Conservation (phyloP, 208 protist species). For the Crithidia fasciculata region DNA sequence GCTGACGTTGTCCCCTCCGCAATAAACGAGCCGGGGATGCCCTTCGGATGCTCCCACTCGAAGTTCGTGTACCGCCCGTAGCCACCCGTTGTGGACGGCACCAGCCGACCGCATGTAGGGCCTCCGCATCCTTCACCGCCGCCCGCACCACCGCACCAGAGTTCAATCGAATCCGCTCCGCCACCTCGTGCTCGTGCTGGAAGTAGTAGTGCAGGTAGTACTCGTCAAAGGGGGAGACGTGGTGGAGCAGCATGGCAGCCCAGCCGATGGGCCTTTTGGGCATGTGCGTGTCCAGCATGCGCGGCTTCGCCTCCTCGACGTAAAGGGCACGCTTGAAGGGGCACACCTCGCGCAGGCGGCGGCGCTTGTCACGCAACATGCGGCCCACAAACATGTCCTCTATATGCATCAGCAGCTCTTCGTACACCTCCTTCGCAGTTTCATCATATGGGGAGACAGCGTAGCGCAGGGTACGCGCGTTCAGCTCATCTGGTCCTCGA, state of each 20-base stretch:
- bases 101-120: neutral
- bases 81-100: neutral
- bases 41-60: neutral
- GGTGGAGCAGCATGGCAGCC: slow-evolving; percentile 16
- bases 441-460: neutral
- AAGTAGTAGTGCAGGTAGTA: slow-evolving; percentile 28
- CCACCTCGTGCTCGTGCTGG: slow-evolving; percentile 12
- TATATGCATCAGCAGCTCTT: neutral
- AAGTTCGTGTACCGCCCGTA: neutral
- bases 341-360: neutral
- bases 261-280: neutral
- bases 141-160: neutral
- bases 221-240: neutral
- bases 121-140: neutral
- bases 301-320: slow-evolving; percentile 7
- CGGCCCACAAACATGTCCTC: slow-evolving; percentile 16
- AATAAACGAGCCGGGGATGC: neutral
- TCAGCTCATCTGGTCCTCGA: neutral
- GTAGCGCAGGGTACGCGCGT: neutral
- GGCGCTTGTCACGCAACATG: slow-evolving; percentile 1
- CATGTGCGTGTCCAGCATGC: neutral
- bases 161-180: too few species aligned
- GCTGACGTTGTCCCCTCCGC: slow-evolving; percentile 1
- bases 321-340: neutral
- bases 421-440: neutral